phyloP scores from a whole-genome alignment of 306 rosid genomes.

The Dicorynia guianensis region DNA sequence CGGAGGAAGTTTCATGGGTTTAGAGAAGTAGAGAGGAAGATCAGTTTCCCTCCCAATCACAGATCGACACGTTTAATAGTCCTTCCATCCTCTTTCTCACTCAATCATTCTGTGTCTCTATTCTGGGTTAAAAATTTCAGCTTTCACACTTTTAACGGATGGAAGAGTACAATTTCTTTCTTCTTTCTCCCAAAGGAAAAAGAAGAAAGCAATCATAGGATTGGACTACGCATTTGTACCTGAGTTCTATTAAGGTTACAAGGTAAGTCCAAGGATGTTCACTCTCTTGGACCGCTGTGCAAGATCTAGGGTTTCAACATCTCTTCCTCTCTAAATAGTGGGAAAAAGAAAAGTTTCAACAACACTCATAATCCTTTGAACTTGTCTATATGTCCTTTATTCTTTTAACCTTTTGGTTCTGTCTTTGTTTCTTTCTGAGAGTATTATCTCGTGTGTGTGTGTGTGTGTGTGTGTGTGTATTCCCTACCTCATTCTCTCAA shows the following conservation, averaged over 20 bases:
- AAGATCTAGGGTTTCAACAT: constrained; percentile 57
- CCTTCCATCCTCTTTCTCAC: constrained; percentile 22
- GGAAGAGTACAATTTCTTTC: constrained; percentile 52
- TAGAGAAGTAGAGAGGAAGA: neutral
- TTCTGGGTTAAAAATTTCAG: constrained; percentile 43
- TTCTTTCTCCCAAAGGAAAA: constrained; percentile 33
- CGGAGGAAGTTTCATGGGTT: constrained; percentile 1
- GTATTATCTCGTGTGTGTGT: neutral
- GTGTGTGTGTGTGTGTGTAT: neutral
- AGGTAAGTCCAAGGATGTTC: constrained; percentile 37
- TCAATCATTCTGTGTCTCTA: constrained; percentile 19
- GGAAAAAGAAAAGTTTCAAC: no score
- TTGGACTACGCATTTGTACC: neutral
- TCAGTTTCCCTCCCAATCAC: constrained; percentile 24
- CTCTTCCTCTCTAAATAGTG: neutral
- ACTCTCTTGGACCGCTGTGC: constrained; percentile 57
- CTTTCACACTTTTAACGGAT: constrained; percentile 34
- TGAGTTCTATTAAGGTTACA: constrained; percentile 30
- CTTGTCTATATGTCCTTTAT: constrained; percentile 49
- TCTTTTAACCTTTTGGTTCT: constrained; percentile 53
- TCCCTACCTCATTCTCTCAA: no score
- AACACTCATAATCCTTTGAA: neutral
- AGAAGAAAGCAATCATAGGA: constrained; percentile 47
- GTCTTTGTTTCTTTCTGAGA: constrained; percentile 30
- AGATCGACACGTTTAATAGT: constrained; percentile 52